Percentiles rank a stretch among this genome's conserved stretches.
These are phyloP conservation scores for Globisporangium carolinianum DNA, from an alignment of 352 stramenopile species.

Conservation along the genomic window DNA sequence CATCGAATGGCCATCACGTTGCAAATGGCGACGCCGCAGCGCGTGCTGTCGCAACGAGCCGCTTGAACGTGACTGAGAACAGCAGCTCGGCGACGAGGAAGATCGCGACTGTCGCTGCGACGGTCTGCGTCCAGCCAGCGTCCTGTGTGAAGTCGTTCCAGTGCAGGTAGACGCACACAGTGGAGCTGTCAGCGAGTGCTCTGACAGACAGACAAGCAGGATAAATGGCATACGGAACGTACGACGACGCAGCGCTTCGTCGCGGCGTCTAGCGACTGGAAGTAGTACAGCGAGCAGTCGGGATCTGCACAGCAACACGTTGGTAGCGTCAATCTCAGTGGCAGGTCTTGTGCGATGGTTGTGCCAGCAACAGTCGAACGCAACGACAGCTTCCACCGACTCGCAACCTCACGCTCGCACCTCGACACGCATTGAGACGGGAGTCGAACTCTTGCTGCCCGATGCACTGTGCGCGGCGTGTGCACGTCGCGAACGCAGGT, in stretches of 20 bases:
- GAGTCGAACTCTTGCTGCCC: conserved; percentile 33
- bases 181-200: too few species aligned
- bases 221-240: conserved; percentile 11
- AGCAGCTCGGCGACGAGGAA: conserved; percentile 36
- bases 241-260: conserved; percentile 52
- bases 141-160: conserved; percentile 15
- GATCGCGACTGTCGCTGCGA: conserved; percentile 26
- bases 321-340: background rate
- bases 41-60: conserved; percentile 10
- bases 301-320: conserved; percentile 24
- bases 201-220: background rate
- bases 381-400: too few species aligned
- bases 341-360: too few species aligned
- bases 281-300: conserved; percentile 56
- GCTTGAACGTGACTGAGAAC: conserved; percentile 27
- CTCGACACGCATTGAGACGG: conserved; percentile 43
- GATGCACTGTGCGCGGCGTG: conserved; percentile 16
- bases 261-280: conserved; percentile 36
- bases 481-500: conserved; percentile 12
- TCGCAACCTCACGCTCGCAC: conserved; percentile 12
- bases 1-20: background rate
- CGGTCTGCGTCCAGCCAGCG: conserved; percentile 22
- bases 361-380: too few species aligned
- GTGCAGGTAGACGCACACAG: too few species aligned
- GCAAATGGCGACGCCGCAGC: background rate